A percentile compares a stretch with the other conserved stretches of the same genome.
These are phyloP conservation scores for Ceratobasidium papillatum DNA, from an alignment of 1,284 basidiomycete species.

Conservation along the genomic window DNA sequence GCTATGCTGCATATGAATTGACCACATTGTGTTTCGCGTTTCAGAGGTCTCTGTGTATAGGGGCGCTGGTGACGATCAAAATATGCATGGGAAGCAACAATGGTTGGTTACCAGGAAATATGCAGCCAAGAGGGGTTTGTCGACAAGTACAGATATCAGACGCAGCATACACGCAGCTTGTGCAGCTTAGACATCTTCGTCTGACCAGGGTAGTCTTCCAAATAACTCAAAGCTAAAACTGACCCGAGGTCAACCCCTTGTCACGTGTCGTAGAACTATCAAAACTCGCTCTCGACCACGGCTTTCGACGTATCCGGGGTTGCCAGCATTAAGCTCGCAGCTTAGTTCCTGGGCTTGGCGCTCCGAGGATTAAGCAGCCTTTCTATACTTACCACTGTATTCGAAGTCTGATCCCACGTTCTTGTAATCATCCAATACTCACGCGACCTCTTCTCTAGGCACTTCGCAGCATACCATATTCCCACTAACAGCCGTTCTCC, in stretches of 20 bases:
- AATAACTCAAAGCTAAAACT: not conserved
- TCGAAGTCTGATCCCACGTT: not conserved
- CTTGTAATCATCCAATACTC: not conserved
- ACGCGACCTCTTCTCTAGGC: slow-evolving; percentile 1
- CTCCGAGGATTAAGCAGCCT: slow-evolving; percentile 31
- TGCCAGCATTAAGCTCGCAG: slow-evolving; percentile 24
- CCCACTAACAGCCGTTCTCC: slow-evolving; percentile 16
- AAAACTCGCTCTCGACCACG: not conserved
- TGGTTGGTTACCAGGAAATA: no score
- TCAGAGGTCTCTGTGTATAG: no score
- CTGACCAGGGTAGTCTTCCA: no score
- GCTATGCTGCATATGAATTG: no score
- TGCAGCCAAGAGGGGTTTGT: no score
- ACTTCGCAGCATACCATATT: not conserved
- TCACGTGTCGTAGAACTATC: slow-evolving; percentile 13
- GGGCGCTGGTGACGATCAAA: no score
- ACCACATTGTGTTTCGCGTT: no score
- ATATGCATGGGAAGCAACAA: no score
- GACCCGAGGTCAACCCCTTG: not conserved
- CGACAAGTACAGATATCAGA: no score
- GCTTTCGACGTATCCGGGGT: not conserved
- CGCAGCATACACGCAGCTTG: no score
- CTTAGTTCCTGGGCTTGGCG: slow-evolving; percentile 16
- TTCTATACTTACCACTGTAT: not conserved
- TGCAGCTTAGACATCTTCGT: no score